Percentiles rank a stretch among this genome's conserved stretches.
phyloP scores from a whole-genome alignment of 2,329 filamentous ascomycete species.

The Fusarium tuaranense region DNA sequence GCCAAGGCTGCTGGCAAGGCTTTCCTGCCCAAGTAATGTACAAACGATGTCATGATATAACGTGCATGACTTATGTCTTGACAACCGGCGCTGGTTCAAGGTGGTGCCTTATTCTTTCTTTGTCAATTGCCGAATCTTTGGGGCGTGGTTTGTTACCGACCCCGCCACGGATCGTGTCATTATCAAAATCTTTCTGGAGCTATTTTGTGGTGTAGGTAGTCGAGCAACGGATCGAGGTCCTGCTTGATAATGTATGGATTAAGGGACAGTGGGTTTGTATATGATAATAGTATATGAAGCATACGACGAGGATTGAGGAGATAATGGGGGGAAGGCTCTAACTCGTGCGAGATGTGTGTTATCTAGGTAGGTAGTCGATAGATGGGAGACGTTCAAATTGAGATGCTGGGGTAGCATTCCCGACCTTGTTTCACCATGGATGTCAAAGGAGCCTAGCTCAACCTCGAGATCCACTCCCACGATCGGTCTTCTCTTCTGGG shows the following conservation, averaged over 20 bases:
- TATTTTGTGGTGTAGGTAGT: neutral
- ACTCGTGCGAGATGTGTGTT: neutral
- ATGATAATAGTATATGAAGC: constrained; percentile 8
- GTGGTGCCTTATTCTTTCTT: neutral
- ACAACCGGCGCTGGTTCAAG: constrained; percentile 1
- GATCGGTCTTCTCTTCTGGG: neutral
- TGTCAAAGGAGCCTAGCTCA: neutral
- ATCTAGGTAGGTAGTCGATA: neutral
- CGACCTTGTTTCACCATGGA: neutral
- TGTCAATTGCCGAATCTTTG: neutral
- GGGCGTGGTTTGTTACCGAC: neutral
- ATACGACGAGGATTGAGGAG: neutral
- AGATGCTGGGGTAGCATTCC: neutral
- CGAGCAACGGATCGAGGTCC: neutral
- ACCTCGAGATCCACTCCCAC: neutral
- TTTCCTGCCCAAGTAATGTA: constrained; percentile 17
- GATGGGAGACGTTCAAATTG: constrained; percentile 4
- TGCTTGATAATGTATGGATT: constrained; percentile 4
- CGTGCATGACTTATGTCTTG: neutral
- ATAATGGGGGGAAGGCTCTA: neutral
- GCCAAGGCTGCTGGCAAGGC: constrained; percentile 45
- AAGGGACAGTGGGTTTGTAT: neutral
- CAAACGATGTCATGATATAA: constrained; percentile 1
- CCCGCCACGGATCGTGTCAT: neutral
- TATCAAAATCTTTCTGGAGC: neutral